phyloP scores from a whole-genome alignment of 2,329 filamentous ascomycete species.

The Zymoseptoria crescenta region DNA sequence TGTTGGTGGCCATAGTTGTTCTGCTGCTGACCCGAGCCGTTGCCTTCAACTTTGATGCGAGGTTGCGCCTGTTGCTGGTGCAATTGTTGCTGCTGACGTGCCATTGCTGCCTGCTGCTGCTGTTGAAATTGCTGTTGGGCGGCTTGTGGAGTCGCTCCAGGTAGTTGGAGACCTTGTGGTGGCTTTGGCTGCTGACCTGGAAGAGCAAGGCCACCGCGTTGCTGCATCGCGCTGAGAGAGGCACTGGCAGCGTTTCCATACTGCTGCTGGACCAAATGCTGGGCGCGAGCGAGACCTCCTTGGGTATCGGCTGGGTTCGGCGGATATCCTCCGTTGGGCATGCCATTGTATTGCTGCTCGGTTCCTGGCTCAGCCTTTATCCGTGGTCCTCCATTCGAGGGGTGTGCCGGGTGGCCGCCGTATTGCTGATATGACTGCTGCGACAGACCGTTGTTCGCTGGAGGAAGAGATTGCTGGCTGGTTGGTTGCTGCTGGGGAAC shows the following conservation, averaged over 20 bases:
- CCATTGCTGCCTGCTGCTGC: conserved; percentile 35
- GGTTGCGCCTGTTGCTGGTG: conserved; percentile 32
- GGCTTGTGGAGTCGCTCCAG: conserved; percentile 32
- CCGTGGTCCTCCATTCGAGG: conserved; percentile 35
- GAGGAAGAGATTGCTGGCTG: conserved; percentile 23
- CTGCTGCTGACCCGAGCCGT: conserved; percentile 22
- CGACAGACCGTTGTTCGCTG: conserved; percentile 23
- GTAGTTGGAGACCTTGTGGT: conserved; percentile 30
- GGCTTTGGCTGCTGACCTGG: conserved; percentile 24
- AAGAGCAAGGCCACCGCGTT: conserved; percentile 29
- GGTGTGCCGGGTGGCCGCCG: conserved; percentile 23
- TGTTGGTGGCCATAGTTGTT: conserved; percentile 28
- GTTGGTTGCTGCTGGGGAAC: conserved; percentile 22
- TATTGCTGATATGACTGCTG: conserved; percentile 13
- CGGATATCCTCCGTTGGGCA: conserved; percentile 22
- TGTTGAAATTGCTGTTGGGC: conserved; percentile 29
- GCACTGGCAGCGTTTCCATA: conserved; percentile 59
- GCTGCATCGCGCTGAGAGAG: conserved; percentile 54
- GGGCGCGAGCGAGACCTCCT: conserved; percentile 40
- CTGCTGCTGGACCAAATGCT: conserved; percentile 48
- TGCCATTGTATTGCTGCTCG: conserved; percentile 25
- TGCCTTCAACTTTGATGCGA: conserved; percentile 30
- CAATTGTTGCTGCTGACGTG: conserved; percentile 24
- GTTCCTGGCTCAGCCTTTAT: conserved; percentile 48
- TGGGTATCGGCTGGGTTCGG: conserved; percentile 25